These are phyloP conservation scores for Fraxinus platypoda DNA, from an alignment of 305 asterid genomes.

Conservation along the genomic window DNA sequence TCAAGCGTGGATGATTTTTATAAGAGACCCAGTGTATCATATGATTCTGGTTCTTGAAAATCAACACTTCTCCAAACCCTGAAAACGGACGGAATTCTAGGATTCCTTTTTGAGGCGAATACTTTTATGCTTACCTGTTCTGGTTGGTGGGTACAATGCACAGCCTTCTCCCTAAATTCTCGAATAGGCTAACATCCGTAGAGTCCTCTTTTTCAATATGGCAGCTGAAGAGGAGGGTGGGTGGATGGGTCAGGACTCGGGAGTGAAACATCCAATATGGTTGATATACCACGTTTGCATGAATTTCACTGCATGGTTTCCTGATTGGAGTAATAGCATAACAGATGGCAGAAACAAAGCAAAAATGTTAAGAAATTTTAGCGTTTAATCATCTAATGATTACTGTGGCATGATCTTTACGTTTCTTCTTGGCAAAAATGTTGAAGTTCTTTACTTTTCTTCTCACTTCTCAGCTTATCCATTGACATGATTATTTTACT, in stretches of 20 bases:
- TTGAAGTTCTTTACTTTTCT: background rate
- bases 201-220: background rate
- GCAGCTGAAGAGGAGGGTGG: background rate
- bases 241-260: background rate
- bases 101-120: background rate
- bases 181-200: background rate
- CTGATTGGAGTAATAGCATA: background rate
- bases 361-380: background rate
- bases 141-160: background rate
- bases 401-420: background rate
- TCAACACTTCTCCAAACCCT: background rate
- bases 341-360: background rate
- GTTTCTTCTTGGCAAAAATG: background rate
- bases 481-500: background rate
- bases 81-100: background rate
- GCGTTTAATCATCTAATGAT: background rate
- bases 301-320: background rate
- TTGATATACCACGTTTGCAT: background rate
- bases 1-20: background rate
- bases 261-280: background rate
- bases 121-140: background rate
- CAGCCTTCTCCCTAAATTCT: background rate
- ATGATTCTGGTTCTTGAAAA: background rate
- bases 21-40: background rate
- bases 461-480: background rate